These are phyloP conservation scores for Lipomyces yamadae DNA, from an alignment of 805 yeast species.

Conservation along the genomic window DNA sequence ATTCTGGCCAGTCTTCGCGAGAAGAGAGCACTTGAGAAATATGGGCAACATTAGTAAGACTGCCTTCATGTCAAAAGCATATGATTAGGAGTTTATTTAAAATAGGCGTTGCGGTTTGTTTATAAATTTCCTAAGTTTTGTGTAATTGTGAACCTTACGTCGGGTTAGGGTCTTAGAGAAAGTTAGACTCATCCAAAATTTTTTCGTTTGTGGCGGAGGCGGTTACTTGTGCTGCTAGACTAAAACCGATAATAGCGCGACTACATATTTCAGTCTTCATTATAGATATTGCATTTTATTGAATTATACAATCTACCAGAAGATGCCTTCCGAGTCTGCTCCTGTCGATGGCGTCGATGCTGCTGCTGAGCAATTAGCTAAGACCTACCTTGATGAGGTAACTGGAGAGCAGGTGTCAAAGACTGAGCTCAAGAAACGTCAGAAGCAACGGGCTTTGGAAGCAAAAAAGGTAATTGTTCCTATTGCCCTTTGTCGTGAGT, in stretches of 20 bases:
- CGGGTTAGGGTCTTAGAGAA: not conserved
- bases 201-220: not conserved
- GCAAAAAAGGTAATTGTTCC: slow-evolving; percentile 62
- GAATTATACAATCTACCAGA: not conserved
- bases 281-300: not conserved
- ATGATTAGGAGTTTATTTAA: not conserved
- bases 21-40: slow-evolving; percentile 49
- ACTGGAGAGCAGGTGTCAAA: slow-evolving; percentile 98
- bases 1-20: slow-evolving; percentile 57
- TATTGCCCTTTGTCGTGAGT: not conserved
- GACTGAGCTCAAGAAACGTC: slow-evolving; percentile 94
- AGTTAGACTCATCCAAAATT: not conserved
- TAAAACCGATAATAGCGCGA: not conserved
- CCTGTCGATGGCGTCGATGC: slow-evolving; percentile 41
- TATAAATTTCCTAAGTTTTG: no score
- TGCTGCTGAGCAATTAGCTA: slow-evolving; percentile 69
- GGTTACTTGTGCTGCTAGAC: not conserved
- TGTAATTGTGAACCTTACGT: not conserved
- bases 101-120: not conserved
- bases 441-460: slow-evolving; percentile 82
- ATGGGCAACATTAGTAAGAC: not conserved
- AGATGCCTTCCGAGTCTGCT: slow-evolving; percentile 2
- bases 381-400: slow-evolving; percentile 75
- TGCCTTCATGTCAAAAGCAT: not conserved
- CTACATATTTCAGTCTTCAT: not conserved